Conservation (phyloP, 1,284 basidiomycete species). For the Moesziomyces globuligerus region DNA sequence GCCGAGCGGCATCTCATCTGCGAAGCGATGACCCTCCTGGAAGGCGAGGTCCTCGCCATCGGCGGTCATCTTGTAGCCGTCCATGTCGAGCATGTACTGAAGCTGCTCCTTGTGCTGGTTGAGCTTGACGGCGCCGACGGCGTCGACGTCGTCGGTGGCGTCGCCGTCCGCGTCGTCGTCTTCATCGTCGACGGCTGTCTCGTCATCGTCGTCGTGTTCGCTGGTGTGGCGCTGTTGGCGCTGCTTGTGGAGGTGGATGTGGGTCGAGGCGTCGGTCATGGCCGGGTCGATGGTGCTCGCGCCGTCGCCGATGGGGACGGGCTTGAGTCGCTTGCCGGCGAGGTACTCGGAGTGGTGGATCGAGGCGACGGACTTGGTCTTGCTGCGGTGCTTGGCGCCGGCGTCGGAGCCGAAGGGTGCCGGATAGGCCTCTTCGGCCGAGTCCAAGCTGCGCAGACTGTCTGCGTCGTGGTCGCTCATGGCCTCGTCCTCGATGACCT, state of each 20-base stretch:
- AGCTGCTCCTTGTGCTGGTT: constrained; percentile 38
- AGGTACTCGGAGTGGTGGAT: constrained; percentile 38
- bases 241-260: constrained; percentile 18
- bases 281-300: constrained; percentile 26
- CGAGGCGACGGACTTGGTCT: constrained; percentile 28
- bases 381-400: constrained; percentile 6
- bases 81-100: constrained; percentile 65
- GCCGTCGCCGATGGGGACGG: constrained; percentile 26
- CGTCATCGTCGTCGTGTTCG: constrained; percentile 4
- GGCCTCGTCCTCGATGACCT: constrained; percentile 25
- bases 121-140: constrained; percentile 27
- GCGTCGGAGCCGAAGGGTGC: constrained; percentile 42
- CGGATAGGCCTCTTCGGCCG: constrained; percentile 49
- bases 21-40: constrained; percentile 59
- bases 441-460: constrained; percentile 7
- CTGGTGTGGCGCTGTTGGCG: constrained; percentile 11
- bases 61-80: constrained; percentile 65
- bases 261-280: constrained; percentile 36
- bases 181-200: constrained; percentile 2
- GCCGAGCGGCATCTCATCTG: constrained; percentile 62
- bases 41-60: constrained; percentile 60
- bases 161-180: constrained; percentile 4
- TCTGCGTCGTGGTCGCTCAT: constrained; percentile 11
- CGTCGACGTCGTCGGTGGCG: constrained; percentile 14
- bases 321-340: constrained; percentile 27